Conservation (phyloP, 768 basidiomycete genomes). For the Phanerodontia chrysosporium region DNA sequence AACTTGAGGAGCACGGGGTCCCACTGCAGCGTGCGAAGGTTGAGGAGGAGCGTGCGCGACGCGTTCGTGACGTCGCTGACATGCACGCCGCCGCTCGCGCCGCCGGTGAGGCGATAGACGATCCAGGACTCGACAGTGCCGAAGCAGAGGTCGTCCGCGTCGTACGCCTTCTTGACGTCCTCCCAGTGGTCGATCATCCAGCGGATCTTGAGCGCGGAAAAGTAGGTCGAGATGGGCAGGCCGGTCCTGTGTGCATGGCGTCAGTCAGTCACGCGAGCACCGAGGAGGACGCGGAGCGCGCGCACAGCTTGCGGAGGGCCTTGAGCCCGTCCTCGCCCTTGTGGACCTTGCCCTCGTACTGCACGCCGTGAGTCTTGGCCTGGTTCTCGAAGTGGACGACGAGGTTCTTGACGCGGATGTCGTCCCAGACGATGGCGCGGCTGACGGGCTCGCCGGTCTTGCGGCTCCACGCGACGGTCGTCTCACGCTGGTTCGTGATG, state of each 20-base stretch:
- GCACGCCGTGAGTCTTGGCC: constrained; percentile 69
- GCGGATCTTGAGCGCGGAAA: constrained; percentile 91
- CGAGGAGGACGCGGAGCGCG: constrained; percentile 13
- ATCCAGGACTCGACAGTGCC: constrained; percentile 99
- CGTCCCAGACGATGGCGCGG: constrained; percentile 93
- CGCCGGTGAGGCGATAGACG: constrained; percentile 84
- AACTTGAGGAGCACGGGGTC: constrained; percentile 79
- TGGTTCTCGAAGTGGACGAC: constrained; percentile 79
- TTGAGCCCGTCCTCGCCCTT: constrained; percentile 68
- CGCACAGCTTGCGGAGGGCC: constrained; percentile 64
- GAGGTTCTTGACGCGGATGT: constrained; percentile 83
- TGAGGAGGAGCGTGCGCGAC: constrained; percentile 90
- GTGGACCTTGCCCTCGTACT: constrained; percentile 63
- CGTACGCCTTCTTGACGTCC: constrained; percentile 74
- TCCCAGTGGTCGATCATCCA: constrained; percentile 92
- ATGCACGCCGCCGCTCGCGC: constrained; percentile 64
- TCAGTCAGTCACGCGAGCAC: constrained; percentile 1
- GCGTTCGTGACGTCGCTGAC: constrained; percentile 95
- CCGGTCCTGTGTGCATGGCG: constrained; percentile 58
- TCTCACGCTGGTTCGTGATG: constrained; percentile 97
- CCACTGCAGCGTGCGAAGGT: constrained; percentile 79
- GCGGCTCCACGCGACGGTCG: constrained; percentile 89
- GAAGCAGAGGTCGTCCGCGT: constrained; percentile 76
- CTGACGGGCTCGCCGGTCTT: constrained; percentile 86
- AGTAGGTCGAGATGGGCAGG: constrained; percentile 94